A percentile compares a stretch with the other conserved stretches of the same genome.
phyloP scores from a whole-genome alignment of 169 alveolate genomes.

The Theileria orientalis region DNA sequence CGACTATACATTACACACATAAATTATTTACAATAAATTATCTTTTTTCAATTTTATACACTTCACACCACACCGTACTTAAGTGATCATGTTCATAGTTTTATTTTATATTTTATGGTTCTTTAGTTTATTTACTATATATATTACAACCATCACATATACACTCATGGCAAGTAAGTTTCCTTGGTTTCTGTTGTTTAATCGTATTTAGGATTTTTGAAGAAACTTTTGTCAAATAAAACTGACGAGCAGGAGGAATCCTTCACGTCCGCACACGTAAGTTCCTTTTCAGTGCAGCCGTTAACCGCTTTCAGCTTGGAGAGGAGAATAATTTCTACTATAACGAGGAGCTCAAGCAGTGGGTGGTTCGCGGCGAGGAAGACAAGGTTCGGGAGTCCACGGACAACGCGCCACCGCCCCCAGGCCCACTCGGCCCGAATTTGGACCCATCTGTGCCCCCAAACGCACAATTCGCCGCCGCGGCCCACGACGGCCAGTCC shows the following conservation, averaged over 20 bases:
- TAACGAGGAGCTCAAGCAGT: constrained; percentile 79
- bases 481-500: too few relatives aligned
- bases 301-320: constrained; percentile 73
- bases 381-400: constrained; percentile 61
- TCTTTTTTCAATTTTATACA: too few relatives aligned
- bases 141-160: too few relatives aligned
- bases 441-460: constrained; percentile 12
- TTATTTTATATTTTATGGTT: background rate
- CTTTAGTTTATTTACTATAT: background rate
- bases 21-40: too few relatives aligned
- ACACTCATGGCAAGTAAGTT: constrained; percentile 13
- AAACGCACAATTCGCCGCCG: background rate
- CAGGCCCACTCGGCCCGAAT: background rate
- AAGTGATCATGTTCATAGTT: background rate
- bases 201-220: constrained; percentile 20
- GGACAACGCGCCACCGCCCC: constrained; percentile 36
- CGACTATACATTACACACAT: too few relatives aligned
- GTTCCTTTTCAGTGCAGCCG: background rate
- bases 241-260: constrained; percentile 23
- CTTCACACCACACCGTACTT: background rate
- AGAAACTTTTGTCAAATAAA: constrained; percentile 11
- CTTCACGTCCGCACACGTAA: constrained; percentile 65
- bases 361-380: constrained; percentile 87
- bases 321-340: constrained; percentile 83
- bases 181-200: background rate